phyloP scores from a whole-genome alignment of 176 grass and related monocot species.

The Metroxylon sagu region DNA sequence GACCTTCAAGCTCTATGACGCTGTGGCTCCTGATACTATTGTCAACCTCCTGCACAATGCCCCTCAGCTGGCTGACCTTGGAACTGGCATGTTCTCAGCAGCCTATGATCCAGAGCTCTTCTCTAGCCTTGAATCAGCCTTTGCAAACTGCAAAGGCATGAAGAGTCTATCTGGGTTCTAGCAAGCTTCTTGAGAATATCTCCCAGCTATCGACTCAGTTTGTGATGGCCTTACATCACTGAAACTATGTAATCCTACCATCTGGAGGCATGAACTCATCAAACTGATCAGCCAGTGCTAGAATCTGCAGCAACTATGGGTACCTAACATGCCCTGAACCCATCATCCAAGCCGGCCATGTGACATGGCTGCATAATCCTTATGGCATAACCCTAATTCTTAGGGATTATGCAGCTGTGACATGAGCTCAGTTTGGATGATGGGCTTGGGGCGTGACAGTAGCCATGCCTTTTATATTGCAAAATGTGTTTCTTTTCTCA shows the following conservation, averaged over 20 bases:
- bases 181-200: slow-evolving; percentile 39
- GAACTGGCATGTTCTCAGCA: slow-evolving; percentile 41
- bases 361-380: too few species aligned
- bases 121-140: slow-evolving; percentile 36
- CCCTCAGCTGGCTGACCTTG: slow-evolving; percentile 46
- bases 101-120: slow-evolving; percentile 42
- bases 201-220: slow-evolving; percentile 53
- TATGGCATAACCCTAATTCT: too few species aligned
- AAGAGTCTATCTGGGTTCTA: slow-evolving; percentile 52
- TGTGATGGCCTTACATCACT: slow-evolving; percentile 61
- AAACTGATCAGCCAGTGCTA: slow-evolving; percentile 56
- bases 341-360: too few species aligned
- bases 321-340: too few species aligned
- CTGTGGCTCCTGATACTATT: slow-evolving; percentile 55
- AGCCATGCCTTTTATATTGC: too few species aligned
- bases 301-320: slow-evolving; percentile 47
- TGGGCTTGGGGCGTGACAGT: too few species aligned
- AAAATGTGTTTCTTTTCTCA: background rate
- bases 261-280: slow-evolving; percentile 43
- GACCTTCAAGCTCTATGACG: slow-evolving; percentile 50
- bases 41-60: slow-evolving; percentile 33
- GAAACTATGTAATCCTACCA: slow-evolving; percentile 60
- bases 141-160: slow-evolving; percentile 43
- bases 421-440: too few species aligned
- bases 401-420: too few species aligned